A percentile compares a stretch with the other conserved stretches of the same genome.
phyloP scores from a whole-genome alignment of 2,329 filamentous ascomycete genomes.

The Pezicula radicicola region DNA sequence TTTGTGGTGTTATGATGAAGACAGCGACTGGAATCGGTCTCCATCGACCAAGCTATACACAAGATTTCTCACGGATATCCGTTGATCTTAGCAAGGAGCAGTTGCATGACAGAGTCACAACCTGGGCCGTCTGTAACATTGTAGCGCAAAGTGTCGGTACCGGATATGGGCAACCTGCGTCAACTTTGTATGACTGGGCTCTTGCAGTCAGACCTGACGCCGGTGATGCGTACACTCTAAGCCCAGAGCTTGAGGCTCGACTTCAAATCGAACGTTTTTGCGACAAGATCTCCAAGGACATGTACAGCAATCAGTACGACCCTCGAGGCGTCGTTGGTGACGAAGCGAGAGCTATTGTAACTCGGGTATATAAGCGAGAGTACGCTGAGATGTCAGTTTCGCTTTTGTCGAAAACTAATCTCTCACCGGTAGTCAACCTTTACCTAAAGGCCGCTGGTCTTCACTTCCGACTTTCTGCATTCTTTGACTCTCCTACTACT shows the following conservation, averaged over 20 bases:
- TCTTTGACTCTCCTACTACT: conserved; percentile 74
- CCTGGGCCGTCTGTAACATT: conserved; percentile 84
- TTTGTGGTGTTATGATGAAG: conserved; percentile 84
- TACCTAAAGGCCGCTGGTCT: conserved; percentile 71
- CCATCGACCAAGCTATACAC: conserved; percentile 76
- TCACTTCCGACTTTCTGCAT: conserved; percentile 74
- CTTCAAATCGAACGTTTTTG: conserved; percentile 72
- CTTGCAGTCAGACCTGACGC: conserved; percentile 59
- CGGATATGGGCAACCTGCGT: conserved; percentile 78
- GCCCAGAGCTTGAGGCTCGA: conserved; percentile 61
- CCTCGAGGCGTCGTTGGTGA: conserved; percentile 66
- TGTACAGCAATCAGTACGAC: conserved; percentile 76
- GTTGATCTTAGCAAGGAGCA: conserved; percentile 76
- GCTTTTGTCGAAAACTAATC: conserved; percentile 50
- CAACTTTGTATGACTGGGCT: conserved; percentile 74
- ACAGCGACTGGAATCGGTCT: conserved; percentile 80
- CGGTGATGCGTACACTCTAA: conserved; percentile 55
- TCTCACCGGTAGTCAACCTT: conserved; percentile 58
- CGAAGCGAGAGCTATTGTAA: conserved; percentile 63
- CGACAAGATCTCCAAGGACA: conserved; percentile 74
- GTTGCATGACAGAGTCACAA: conserved; percentile 72
- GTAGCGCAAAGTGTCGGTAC: conserved; percentile 81
- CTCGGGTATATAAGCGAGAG: conserved; percentile 64
- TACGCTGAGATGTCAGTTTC: conserved; percentile 60
- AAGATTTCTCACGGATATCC: conserved; percentile 76